Evolutionary conservation across 2,329 filamentous ascomycete genomes (phyloP), one percentile per base, ranked within the genome.

Genomic region (Cryphonectria naterciae): DNA sequence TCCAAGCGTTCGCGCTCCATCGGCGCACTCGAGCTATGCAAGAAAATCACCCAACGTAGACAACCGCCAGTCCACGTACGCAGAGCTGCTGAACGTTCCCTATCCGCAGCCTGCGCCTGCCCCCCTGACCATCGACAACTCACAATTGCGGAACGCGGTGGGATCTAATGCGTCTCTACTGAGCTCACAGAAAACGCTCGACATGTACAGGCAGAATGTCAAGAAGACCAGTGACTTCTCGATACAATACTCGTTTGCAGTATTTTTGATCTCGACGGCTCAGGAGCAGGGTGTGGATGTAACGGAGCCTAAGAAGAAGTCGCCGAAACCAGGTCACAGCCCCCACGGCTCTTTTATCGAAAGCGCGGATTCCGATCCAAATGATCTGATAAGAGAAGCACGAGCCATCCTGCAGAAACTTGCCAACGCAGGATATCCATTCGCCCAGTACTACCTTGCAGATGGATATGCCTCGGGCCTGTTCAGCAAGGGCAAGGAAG

Each of bases 131-230:
- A 86, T 97, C 72, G 93, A 97, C 80, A 98, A 98, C 78, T 90
- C 92, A 15, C 88, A 92, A 73, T 84, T 99, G 65, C 91, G 93
- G 72, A 90, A 87, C 69, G 91, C 89, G 22, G 91, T 99, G 35
- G 96, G 96, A 61, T 92, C 89, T 78, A 97, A 97, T 83, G 95
- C 95, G 4, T 97, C 95, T 28, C 86, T 99, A 17, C 87, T 99
- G 41, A 95, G 94, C 77, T 92, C 93, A 46, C 93, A 95, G 78
- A 95, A 98, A 82, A 99, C 96, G 1, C 88, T 99, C 65, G 95
- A 98, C 69, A 98, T 98, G 95, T 99, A 99, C 80, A 89, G 95
- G 61, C 91, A 92, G 69, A 99, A 98, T 78, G 93, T 98, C 71
- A 98, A 98, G 84, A 99, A 99, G 84, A 97, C 96, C 2, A 96